Percentiles rank a stretch among this genome's conserved stretches.
Evolutionary conservation across 352 stramenopile genomes (phyloP).

Genomic region (Phytophthora litchii): DNA sequence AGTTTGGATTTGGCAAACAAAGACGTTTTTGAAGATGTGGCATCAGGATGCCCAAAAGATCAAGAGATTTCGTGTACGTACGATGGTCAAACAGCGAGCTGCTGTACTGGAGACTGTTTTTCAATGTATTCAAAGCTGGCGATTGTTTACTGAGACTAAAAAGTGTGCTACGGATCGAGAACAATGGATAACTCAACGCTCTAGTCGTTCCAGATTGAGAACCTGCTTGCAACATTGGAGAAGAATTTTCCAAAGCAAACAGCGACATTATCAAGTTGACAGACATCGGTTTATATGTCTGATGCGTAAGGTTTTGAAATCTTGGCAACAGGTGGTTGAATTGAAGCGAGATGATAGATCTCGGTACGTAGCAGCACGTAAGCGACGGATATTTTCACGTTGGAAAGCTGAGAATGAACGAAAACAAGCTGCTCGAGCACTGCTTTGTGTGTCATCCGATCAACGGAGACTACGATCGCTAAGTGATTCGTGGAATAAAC

Average conservation of each 20-base stretch:
- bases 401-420: constrained; percentile 20
- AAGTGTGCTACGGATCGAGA: constrained; percentile 36
- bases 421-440: constrained; percentile 17
- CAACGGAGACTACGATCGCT: constrained; percentile 21
- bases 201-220: constrained; percentile 24
- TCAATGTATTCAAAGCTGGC: constrained; percentile 55
- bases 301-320: constrained; percentile 7
- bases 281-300: neutral
- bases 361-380: constrained; percentile 16
- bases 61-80: constrained; percentile 22
- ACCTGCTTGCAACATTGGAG: constrained; percentile 34
- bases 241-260: constrained; percentile 1
- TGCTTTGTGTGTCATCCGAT: constrained; percentile 9
- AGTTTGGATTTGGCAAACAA: constrained; percentile 25
- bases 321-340: constrained; percentile 9
- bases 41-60: constrained; percentile 2
- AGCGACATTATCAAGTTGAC: constrained; percentile 7
- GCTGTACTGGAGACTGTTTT: constrained; percentile 41
- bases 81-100: constrained; percentile 28
- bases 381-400: constrained; percentile 5
- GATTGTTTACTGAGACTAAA: constrained; percentile 26
- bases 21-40: constrained; percentile 18
- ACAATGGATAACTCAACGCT: constrained; percentile 48
- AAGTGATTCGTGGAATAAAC: constrained; percentile 8
- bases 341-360: constrained; percentile 2